Evolutionary conservation across 2,329 filamentous ascomycete species (phyloP).

Genomic region (Amauroascus niger): DNA sequence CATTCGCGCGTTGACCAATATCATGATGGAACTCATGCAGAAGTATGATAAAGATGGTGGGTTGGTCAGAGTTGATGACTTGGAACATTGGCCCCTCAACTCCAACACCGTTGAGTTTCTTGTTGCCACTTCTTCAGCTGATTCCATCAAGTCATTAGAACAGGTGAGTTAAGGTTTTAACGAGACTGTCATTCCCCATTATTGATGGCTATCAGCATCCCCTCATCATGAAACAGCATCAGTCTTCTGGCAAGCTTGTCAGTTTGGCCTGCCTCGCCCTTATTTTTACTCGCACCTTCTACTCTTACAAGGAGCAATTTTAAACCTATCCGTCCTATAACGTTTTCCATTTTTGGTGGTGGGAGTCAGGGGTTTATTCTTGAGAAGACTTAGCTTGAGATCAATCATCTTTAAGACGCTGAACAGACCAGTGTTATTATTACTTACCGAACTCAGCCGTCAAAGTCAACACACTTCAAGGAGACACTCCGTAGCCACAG

Average conservation of each 20-base stretch:
- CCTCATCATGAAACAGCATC: slow-evolving; percentile 3
- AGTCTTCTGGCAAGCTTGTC: slow-evolving; percentile 9
- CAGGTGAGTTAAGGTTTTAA: slow-evolving; percentile 19
- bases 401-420: not conserved
- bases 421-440: not conserved
- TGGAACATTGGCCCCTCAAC: slow-evolving; percentile 24
- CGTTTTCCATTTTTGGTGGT: not conserved
- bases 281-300: slow-evolving; percentile 9
- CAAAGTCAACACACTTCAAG: not conserved
- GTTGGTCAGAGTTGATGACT: slow-evolving; percentile 26
- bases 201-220: slow-evolving; percentile 8
- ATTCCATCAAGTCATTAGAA: slow-evolving; percentile 22
- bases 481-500: not conserved
- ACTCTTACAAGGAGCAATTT: slow-evolving; percentile 1
- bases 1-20: slow-evolving; percentile 21
- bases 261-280: slow-evolving; percentile 11
- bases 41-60: slow-evolving; percentile 30
- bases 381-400: not conserved
- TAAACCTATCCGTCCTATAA: not conserved
- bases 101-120: slow-evolving; percentile 28
- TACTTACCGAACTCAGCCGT: not conserved
- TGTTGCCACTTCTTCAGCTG: slow-evolving; percentile 23
- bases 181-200: slow-evolving; percentile 1
- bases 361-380: not conserved
- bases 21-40: slow-evolving; percentile 29